Conservation (phyloP, 441 rosid genomes). For the Aquilaria agallochum region DNA sequence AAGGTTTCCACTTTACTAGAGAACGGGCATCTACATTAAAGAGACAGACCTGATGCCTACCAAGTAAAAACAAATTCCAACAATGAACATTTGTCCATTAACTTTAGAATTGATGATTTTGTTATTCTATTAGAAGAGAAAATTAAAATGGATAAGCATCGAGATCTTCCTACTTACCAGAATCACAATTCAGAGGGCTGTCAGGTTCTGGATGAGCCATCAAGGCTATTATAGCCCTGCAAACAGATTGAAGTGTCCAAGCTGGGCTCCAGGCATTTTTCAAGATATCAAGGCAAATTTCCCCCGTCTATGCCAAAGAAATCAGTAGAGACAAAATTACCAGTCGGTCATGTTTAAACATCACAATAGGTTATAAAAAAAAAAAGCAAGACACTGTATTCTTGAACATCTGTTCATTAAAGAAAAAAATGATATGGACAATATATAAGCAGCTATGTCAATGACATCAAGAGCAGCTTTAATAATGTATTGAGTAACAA, state of each 20-base stretch:
- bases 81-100: neutral
- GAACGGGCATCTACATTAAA: too few relatives aligned
- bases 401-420: too few relatives aligned
- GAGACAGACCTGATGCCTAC: too few relatives aligned
- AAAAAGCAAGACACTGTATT: too few relatives aligned
- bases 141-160: neutral
- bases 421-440: neutral
- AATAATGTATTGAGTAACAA: too few relatives aligned
- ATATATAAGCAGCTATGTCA: too few relatives aligned
- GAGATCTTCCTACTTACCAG: conserved; percentile 41
- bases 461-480: too few relatives aligned
- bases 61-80: neutral
- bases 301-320: conserved; percentile 62
- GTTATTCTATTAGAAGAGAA: neutral
- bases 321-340: neutral
- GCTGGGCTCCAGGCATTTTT: conserved; percentile 99
- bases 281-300: conserved; percentile 95
- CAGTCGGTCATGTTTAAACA: too few relatives aligned
- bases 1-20: too few relatives aligned
- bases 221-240: conserved; percentile 95
- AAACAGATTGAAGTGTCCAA: conserved; percentile 88
- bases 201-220: conserved; percentile 99
- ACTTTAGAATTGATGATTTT: too few relatives aligned
- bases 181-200: conserved; percentile 97
- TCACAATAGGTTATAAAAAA: too few relatives aligned